phyloP scores from a whole-genome alignment of 108 stramenopile genomes.

The Mediolabrus comicus region DNA sequence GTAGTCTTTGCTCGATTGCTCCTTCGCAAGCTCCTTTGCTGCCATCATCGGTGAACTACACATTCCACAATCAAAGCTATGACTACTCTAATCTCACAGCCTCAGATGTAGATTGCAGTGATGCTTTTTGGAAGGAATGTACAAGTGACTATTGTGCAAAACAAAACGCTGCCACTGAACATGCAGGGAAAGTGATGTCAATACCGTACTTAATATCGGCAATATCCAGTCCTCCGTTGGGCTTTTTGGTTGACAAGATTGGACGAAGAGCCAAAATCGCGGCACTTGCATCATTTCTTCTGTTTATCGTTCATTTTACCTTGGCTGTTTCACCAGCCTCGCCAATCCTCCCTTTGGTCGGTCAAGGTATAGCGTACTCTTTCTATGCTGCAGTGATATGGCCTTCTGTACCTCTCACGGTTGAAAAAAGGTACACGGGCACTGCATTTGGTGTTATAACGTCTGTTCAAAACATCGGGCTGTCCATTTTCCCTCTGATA shows the following conservation, averaged over 20 bases:
- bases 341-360: conserved; percentile 53
- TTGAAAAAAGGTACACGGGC: conserved; percentile 46
- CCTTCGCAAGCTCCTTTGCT: conserved; percentile 14
- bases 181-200: conserved; percentile 49
- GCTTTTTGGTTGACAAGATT: conserved; percentile 56
- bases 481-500: conserved; percentile 60
- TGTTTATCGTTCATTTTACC: conserved; percentile 46
- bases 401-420: conserved; percentile 66
- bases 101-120: conserved; percentile 51
- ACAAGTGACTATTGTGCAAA: conserved; percentile 43
- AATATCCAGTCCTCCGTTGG: conserved; percentile 48
- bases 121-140: conserved; percentile 51
- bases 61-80: conserved; percentile 28
- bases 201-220: conserved; percentile 65
- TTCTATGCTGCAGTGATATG: conserved; percentile 66
- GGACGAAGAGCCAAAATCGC: conserved; percentile 53
- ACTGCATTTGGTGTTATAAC: conserved; percentile 66
- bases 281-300: conserved; percentile 35
- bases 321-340: conserved; percentile 24
- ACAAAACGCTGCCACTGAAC: conserved; percentile 39
- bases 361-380: conserved; percentile 62
- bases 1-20: conserved; percentile 10
- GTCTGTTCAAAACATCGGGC: conserved; percentile 62
- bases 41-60: conserved; percentile 22
- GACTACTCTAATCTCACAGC: conserved; percentile 17